Evolutionary conservation across 2,329 filamentous ascomycete genomes (phyloP).

Genomic region (Colletotrichum sp.): DNA sequence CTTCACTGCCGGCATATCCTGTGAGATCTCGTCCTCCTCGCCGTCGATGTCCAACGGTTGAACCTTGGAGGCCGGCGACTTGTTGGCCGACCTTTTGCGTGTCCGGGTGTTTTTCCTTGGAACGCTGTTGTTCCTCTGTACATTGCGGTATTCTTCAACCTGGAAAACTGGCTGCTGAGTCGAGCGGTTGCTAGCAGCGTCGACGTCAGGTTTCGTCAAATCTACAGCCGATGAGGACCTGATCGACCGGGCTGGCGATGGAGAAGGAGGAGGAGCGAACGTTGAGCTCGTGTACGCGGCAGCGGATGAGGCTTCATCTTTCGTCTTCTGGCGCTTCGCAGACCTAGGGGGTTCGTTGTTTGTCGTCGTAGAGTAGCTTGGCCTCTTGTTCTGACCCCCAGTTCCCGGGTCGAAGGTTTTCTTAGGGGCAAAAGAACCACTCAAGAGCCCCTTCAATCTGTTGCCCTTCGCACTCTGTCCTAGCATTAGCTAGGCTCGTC

Average conservation of each 20-base stretch:
- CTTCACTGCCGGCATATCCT: neutral
- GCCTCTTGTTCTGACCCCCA: neutral
- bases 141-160: neutral
- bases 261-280: neutral
- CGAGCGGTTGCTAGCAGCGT: conserved; percentile 3
- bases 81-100: neutral
- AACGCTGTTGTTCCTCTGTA: neutral
- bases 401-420: neutral
- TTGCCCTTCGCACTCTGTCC: neutral
- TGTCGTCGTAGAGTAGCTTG: neutral
- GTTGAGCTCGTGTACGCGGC: neutral
- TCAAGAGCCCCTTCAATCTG: neutral
- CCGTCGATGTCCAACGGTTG: neutral
- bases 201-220: conserved; percentile 8
- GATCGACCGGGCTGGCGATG: neutral
- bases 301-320: neutral
- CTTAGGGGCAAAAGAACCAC: neutral
- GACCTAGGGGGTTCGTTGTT: neutral
- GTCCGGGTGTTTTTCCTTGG: neutral
- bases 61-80: neutral
- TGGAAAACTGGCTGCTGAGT: neutral
- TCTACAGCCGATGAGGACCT: neutral
- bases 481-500: neutral
- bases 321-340: conserved; percentile 12
- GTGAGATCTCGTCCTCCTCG: neutral